These are phyloP conservation scores for Aureoboletus auriporus DNA, from an alignment of 768 basidiomycete genomes.

Conservation along the genomic window DNA sequence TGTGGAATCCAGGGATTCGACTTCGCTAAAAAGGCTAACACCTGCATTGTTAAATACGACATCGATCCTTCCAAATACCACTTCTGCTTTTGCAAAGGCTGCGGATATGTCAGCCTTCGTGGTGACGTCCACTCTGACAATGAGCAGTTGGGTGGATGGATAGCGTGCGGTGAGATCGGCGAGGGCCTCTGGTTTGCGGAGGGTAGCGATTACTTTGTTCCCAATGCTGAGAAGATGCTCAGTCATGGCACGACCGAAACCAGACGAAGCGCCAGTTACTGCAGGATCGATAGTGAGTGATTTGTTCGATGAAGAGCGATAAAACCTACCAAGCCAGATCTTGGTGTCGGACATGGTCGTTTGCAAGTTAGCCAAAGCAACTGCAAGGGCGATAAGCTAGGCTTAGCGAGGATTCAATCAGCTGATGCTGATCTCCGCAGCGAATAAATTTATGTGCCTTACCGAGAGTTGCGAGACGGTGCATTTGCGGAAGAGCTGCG, in stretches of 20 bases:
- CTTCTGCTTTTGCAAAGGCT: constrained; percentile 25
- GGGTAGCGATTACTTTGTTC: constrained; percentile 39
- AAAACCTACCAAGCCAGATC: no score
- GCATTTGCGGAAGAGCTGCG: no score
- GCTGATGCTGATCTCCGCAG: no score
- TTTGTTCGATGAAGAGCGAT: no score
- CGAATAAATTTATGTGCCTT: no score
- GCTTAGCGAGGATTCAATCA: no score
- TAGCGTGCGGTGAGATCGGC: constrained; percentile 22
- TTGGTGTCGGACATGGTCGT: no score
- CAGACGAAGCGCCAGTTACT: constrained; percentile 35
- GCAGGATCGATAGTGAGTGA: no score
- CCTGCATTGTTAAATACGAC: constrained; percentile 38
- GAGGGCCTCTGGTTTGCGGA: constrained; percentile 35
- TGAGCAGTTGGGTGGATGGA: constrained; percentile 23
- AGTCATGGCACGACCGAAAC: constrained; percentile 34
- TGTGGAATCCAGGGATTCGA: constrained; percentile 26
- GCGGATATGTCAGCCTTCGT: constrained; percentile 14
- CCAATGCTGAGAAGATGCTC: constrained; percentile 33
- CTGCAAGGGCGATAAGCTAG: no score
- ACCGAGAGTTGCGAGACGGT: no score
- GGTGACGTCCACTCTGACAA: constrained; percentile 32
- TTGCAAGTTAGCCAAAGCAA: no score
- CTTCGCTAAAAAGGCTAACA: constrained; percentile 24
- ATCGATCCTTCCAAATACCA: constrained; percentile 32